phyloP scores from a whole-genome alignment of 202 grass and related monocot genomes.

The Bolboschoenoplectus hybrid region DNA sequence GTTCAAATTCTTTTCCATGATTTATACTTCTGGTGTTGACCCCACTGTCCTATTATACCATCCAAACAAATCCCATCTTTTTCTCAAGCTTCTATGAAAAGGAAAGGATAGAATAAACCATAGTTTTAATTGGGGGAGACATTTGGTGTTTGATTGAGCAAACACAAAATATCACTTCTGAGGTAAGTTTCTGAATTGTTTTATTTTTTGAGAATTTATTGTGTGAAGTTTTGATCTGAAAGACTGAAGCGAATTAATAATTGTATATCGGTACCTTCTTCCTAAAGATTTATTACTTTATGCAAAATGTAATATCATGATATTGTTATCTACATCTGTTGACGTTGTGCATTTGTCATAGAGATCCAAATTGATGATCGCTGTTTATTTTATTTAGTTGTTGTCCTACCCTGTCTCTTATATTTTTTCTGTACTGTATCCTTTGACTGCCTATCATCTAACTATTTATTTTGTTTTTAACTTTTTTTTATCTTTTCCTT shows the following conservation, averaged over 20 bases:
- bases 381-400: constrained; percentile 11
- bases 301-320: constrained; percentile 2
- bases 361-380: neutral
- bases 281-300: constrained; percentile 3
- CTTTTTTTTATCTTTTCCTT: neutral
- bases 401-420: neutral
- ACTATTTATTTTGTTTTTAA: neutral
- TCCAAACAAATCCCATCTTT: neutral
- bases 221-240: constrained; percentile 4
- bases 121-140: neutral
- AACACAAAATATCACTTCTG: neutral
- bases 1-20: neutral
- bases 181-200: constrained; percentile 1
- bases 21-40: constrained; percentile 38
- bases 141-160: constrained; percentile 28
- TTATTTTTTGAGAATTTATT: constrained; percentile 14
- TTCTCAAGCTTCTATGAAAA: constrained; percentile 1
- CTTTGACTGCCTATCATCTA: neutral
- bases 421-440: neutral
- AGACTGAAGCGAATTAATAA: neutral
- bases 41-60: constrained; percentile 10
- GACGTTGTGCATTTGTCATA: neutral
- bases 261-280: neutral
- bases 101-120: neutral
- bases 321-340: neutral